Percentiles rank a stretch among this genome's conserved stretches.
These are phyloP conservation scores for Triticum urartu DNA, from an alignment of 176 grass and related monocot genomes.

Conservation along the genomic window DNA sequence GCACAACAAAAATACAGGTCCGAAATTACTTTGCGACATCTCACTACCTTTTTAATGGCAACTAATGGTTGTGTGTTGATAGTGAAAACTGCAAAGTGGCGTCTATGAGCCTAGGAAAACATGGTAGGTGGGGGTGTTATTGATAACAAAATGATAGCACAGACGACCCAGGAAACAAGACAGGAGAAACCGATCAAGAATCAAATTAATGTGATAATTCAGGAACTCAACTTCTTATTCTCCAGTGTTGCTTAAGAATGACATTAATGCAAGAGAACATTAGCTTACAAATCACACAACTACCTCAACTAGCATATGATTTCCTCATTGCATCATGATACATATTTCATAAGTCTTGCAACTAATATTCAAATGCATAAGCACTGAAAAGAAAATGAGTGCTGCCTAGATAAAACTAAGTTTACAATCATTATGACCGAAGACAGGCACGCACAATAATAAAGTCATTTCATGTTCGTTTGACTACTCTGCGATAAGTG, in stretches of 20 bases:
- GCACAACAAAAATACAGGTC: not conserved
- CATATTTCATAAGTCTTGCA: not conserved
- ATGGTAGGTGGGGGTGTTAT: not conserved
- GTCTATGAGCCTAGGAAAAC: not conserved
- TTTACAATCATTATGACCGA: not conserved
- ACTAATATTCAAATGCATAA: not conserved
- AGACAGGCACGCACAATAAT: not conserved
- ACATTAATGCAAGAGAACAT: not conserved
- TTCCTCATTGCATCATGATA: not conserved
- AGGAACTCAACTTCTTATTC: not conserved
- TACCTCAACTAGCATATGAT: not conserved
- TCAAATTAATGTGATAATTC: not conserved
- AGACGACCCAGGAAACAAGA: not conserved
- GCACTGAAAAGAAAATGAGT: not conserved
- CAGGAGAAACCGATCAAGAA: not conserved
- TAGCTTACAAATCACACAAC: not conserved
- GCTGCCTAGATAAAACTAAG: not conserved
- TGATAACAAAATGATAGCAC: not conserved
- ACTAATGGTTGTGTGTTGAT: not conserved
- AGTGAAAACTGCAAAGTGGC: not conserved
- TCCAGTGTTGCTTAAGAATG: not conserved
- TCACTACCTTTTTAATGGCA: not conserved
- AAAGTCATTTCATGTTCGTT: not conserved
- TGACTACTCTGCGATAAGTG: too few relatives aligned
- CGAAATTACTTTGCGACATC: not conserved